Evolutionary conservation across 176 grass and related monocot species (phyloP).

Genomic region (Melocanna baccifera): DNA sequence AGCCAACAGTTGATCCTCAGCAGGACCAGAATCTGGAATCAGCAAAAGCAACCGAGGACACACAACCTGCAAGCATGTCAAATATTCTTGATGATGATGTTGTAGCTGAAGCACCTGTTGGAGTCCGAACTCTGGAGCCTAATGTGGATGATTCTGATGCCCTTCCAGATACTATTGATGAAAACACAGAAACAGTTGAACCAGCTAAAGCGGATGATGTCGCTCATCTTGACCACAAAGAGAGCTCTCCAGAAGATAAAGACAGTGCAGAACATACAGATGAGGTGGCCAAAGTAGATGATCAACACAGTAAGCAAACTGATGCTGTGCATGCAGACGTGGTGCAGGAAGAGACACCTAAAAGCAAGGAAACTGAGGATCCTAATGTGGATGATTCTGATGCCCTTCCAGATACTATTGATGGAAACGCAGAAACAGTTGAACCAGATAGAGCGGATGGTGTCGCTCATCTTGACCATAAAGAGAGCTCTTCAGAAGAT

Average conservation of each 20-base stretch:
- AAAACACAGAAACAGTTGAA: slow-evolving; percentile 17
- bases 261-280: slow-evolving; percentile 1
- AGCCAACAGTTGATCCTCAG: slow-evolving; percentile 6
- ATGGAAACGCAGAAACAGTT: slow-evolving; percentile 19
- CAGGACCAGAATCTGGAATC: slow-evolving; percentile 23
- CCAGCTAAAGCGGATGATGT: not conserved
- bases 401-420: slow-evolving; percentile 3
- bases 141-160: not conserved
- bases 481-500: slow-evolving; percentile 26
- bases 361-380: not conserved
- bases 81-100: slow-evolving; percentile 2
- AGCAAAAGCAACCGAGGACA: slow-evolving; percentile 20
- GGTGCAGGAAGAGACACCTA: slow-evolving; percentile 20
- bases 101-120: slow-evolving; percentile 6
- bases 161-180: slow-evolving; percentile 21
- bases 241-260: slow-evolving; percentile 20
- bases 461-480: not conserved
- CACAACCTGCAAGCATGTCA: slow-evolving; percentile 15
- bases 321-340: not conserved
- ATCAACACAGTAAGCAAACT: slow-evolving; percentile 27
- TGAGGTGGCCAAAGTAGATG: slow-evolving; percentile 11
- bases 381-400: not conserved
- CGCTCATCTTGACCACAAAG: not conserved
- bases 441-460: slow-evolving; percentile 1
- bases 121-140: slow-evolving; percentile 1